These are phyloP conservation scores for Podosphaera xanthii DNA, from an alignment of 2,329 filamentous ascomycete species.

Conservation along the genomic window DNA sequence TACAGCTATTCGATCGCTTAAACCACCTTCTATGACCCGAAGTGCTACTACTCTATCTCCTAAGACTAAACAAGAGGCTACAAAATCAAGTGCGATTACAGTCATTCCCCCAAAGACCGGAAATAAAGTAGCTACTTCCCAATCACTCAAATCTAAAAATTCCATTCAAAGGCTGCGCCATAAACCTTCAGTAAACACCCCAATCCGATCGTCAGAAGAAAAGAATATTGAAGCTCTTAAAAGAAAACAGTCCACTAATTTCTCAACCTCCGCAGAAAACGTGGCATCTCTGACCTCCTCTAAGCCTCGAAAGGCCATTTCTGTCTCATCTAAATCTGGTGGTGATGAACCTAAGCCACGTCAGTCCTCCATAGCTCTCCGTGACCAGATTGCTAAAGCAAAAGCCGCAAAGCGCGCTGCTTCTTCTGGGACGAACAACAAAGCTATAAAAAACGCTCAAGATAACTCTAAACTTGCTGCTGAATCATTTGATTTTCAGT, in stretches of 20 bases:
- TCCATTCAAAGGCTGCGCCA: constrained; percentile 30
- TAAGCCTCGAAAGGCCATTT: not conserved
- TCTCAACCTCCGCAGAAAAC: constrained; percentile 6
- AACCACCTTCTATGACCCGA: constrained; percentile 15
- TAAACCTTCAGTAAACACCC: constrained; percentile 27
- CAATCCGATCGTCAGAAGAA: constrained; percentile 16
- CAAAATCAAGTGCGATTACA: not conserved
- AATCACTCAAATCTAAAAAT: constrained; percentile 26
- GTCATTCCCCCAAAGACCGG: constrained; percentile 16
- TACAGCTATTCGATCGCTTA: constrained; percentile 18
- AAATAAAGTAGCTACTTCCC: constrained; percentile 24
- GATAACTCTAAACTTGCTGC: constrained; percentile 23
- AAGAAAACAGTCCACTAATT: constrained; percentile 9
- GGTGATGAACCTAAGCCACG: constrained; percentile 22
- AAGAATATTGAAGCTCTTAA: constrained; percentile 9
- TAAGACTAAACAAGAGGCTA: constrained; percentile 9
- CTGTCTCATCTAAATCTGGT: constrained; percentile 4
- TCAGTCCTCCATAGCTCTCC: constrained; percentile 59
- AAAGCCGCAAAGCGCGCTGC: constrained; percentile 52
- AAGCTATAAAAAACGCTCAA: constrained; percentile 7
- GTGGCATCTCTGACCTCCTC: constrained; percentile 5
- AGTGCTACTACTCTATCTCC: constrained; percentile 17
- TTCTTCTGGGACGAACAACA: constrained; percentile 18
- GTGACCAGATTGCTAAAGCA: constrained; percentile 82
- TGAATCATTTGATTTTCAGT: constrained; percentile 34